A percentile compares a stretch with the other conserved stretches of the same genome.
These are phyloP conservation scores for Thelonectria olida DNA, from an alignment of 2,329 filamentous ascomycete genomes.

Conservation along the genomic window DNA sequence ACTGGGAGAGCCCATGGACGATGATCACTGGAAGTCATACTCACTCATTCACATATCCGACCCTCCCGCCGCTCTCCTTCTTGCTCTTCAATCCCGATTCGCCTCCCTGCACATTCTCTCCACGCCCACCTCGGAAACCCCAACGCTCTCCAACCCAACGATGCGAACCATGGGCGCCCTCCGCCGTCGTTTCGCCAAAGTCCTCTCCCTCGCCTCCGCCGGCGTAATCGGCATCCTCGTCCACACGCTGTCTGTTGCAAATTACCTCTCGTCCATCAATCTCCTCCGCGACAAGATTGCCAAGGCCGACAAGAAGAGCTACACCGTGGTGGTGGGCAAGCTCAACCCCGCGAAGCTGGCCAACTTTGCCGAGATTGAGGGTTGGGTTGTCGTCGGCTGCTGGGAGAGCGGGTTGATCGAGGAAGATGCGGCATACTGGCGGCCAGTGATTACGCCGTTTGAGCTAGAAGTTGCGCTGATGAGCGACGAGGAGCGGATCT, in stretches of 20 bases:
- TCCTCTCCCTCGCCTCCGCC: constrained; percentile 81
- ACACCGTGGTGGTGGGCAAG: constrained; percentile 96
- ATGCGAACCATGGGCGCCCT: constrained; percentile 65
- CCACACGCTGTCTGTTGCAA: constrained; percentile 91
- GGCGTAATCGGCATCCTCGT: constrained; percentile 93
- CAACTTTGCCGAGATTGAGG: constrained; percentile 94
- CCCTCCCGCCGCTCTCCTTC: constrained; percentile 82
- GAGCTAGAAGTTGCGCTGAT: constrained; percentile 83
- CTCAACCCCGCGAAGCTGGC: constrained; percentile 95
- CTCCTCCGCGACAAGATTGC: constrained; percentile 78
- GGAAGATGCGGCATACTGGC: constrained; percentile 82
- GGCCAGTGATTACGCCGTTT: constrained; percentile 92
- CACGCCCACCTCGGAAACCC: constrained; percentile 63
- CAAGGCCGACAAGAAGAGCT: constrained; percentile 89
- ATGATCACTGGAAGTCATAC: constrained; percentile 68
- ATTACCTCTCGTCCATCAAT: constrained; percentile 85
- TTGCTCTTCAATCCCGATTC: constrained; percentile 87
- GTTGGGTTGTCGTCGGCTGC: constrained; percentile 97
- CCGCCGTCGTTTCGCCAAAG: constrained; percentile 86
- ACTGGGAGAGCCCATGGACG: constrained; percentile 49
- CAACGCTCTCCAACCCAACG: constrained; percentile 56
- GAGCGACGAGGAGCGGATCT: constrained; percentile 79
- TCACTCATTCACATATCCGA: constrained; percentile 86
- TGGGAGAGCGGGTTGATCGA: constrained; percentile 97
- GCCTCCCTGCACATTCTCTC: constrained; percentile 81